phyloP scores from a whole-genome alignment of 1,284 basidiomycete genomes.

The Ustilago lituana region DNA sequence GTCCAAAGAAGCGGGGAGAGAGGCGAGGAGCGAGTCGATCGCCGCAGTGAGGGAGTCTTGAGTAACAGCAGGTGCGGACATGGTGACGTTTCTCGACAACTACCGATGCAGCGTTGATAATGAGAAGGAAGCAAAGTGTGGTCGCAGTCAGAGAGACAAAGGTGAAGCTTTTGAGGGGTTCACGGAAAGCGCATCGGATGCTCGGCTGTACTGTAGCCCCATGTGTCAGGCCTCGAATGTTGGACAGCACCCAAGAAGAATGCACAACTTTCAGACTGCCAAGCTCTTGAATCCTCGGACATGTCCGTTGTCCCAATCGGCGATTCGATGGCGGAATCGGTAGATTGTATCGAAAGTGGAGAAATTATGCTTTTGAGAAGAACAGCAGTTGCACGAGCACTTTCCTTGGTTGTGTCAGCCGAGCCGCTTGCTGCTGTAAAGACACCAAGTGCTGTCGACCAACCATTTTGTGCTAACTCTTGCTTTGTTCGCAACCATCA shows the following conservation, averaged over 20 bases:
- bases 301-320: slow-evolving; percentile 1
- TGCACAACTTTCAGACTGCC: neutral
- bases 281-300: neutral
- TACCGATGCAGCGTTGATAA: neutral
- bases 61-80: slow-evolving; percentile 10
- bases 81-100: neutral
- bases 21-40: slow-evolving; percentile 27
- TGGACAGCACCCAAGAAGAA: slow-evolving; percentile 6
- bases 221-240: neutral
- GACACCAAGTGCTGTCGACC: too few relatives aligned
- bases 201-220: too few relatives aligned
- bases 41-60: slow-evolving; percentile 23
- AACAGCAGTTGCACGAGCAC: neutral
- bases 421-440: too few relatives aligned
- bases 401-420: slow-evolving; percentile 2
- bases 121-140: neutral
- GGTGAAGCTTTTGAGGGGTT: neutral
- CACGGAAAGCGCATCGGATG: slow-evolving; percentile 7
- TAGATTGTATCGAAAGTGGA: slow-evolving; percentile 3
- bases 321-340: neutral
- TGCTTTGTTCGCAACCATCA: neutral
- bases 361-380: neutral
- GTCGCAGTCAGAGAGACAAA: neutral
- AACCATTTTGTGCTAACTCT: too few relatives aligned
- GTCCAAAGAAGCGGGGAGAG: slow-evolving; percentile 13